These are phyloP conservation scores for Penicillium silybi DNA, from an alignment of 495 filamentous ascomycete species.

Conservation along the genomic window DNA sequence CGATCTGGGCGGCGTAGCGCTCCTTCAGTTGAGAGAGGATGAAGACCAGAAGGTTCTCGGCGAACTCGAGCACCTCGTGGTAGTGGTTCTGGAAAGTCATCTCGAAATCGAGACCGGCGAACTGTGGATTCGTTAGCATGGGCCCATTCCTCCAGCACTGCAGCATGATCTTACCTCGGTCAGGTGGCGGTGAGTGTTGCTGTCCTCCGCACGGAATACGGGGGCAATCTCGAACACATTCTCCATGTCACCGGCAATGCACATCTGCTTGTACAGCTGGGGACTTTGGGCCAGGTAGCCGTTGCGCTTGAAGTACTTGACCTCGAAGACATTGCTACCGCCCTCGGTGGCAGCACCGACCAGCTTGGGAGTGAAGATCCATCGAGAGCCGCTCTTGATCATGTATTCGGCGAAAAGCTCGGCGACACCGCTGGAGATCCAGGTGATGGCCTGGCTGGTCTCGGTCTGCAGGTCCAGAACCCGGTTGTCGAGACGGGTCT, in stretches of 20 bases:
- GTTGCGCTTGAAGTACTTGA: constrained; percentile 84
- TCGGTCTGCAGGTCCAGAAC: constrained; percentile 87
- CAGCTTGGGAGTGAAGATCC: constrained; percentile 86
- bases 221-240: constrained; percentile 86
- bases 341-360: constrained; percentile 91
- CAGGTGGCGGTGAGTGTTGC: constrained; percentile 93
- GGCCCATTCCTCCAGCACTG: constrained; percentile 20
- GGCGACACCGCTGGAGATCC: constrained; percentile 77
- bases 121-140: constrained; percentile 46
- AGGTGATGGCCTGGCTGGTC: constrained; percentile 80
- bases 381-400: constrained; percentile 68
- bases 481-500: constrained; percentile 82
- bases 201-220: constrained; percentile 96
- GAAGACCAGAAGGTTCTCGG: constrained; percentile 81
- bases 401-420: constrained; percentile 79
- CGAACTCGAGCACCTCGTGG: constrained; percentile 74
- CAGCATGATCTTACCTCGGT: constrained; percentile 59
- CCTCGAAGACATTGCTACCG: constrained; percentile 86
- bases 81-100: constrained; percentile 91
- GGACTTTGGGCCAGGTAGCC: constrained; percentile 90
- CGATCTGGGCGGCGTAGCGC: constrained; percentile 63
- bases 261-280: constrained; percentile 95
- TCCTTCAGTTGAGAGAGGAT: constrained; percentile 78
- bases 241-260: constrained; percentile 87
- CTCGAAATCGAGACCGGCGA: constrained; percentile 94